These are phyloP conservation scores for Lasiosphaeria miniovina DNA, from an alignment of 495 filamentous ascomycete species.

Conservation along the genomic window DNA sequence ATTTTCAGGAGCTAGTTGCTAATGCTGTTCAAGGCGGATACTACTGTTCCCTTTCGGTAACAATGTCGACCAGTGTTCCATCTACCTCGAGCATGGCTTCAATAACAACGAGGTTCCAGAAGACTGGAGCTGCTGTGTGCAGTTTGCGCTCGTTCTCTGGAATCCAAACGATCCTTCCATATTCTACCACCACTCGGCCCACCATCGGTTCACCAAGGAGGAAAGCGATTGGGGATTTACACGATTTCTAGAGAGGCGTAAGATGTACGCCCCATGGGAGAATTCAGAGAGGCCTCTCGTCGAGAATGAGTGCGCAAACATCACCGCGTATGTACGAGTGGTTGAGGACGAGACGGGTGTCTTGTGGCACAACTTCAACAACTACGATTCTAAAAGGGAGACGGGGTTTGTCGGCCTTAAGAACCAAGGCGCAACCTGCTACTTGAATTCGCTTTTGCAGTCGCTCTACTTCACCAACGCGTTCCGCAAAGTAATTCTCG, in stretches of 20 bases:
- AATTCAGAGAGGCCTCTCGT: slow-evolving; percentile 69
- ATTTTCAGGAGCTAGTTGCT: slow-evolving; percentile 21
- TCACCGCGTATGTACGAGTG: slow-evolving; percentile 90
- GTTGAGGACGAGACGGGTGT: slow-evolving; percentile 97
- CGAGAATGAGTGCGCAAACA: slow-evolving; percentile 78
- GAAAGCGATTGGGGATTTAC: slow-evolving; percentile 99
- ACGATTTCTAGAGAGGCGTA: slow-evolving; percentile 78
- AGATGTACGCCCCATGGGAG: slow-evolving; percentile 66
- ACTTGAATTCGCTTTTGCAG: slow-evolving; percentile 94
- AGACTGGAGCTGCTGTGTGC: slow-evolving; percentile 93
- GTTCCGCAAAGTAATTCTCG: slow-evolving; percentile 75
- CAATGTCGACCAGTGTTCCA: slow-evolving; percentile 83
- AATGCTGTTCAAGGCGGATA: slow-evolving; percentile 62
- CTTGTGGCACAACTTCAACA: slow-evolving; percentile 97
- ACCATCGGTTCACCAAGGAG: slow-evolving; percentile 90
- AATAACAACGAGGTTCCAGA: slow-evolving; percentile 62
- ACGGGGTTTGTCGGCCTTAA: slow-evolving; percentile 95
- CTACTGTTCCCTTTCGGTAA: slow-evolving; percentile 95
- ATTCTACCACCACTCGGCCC: slow-evolving; percentile 63
- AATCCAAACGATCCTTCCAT: slow-evolving; percentile 86
- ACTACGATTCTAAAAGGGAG: slow-evolving; percentile 98
- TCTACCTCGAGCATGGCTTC: slow-evolving; percentile 95
- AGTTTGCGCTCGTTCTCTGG: slow-evolving; percentile 91
- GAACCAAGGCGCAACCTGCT: slow-evolving; percentile 98
- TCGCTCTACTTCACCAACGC: slow-evolving; percentile 96